Percentiles rank a stretch among this genome's conserved stretches.
These are phyloP conservation scores for Apiospora pterosperma DNA, from an alignment of 2,329 filamentous ascomycete species.

Conservation along the genomic window DNA sequence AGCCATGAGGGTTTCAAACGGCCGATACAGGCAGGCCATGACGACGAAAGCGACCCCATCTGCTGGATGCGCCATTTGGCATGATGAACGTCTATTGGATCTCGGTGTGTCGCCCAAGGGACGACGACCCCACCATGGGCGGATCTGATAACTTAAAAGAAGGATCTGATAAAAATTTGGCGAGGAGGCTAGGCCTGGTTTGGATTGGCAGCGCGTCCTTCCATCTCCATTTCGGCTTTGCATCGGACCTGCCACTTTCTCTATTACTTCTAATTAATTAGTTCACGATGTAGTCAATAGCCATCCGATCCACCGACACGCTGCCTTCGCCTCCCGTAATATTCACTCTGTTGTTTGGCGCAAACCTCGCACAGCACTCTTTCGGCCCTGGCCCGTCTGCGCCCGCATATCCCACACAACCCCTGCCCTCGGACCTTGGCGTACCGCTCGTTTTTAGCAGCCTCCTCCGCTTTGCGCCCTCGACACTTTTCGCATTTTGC, in stretches of 20 bases:
- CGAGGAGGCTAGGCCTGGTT: background rate
- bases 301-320: background rate
- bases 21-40: background rate
- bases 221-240: background rate
- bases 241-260: background rate
- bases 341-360: background rate
- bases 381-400: background rate
- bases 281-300: background rate
- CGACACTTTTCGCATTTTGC: too few species aligned
- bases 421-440: background rate
- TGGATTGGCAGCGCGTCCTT: background rate
- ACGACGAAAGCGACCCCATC: background rate
- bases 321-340: background rate
- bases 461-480: too few species aligned
- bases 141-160: constrained; percentile 10
- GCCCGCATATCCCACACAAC: background rate
- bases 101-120: background rate
- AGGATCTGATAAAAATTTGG: constrained; percentile 8
- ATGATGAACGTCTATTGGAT: background rate
- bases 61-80: background rate
- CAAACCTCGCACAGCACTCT: background rate
- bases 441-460: background rate
- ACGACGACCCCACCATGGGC: background rate
- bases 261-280: background rate
- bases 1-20: background rate